Conservation (phyloP, 306 rosid species). For the Malus sylvestris region DNA sequence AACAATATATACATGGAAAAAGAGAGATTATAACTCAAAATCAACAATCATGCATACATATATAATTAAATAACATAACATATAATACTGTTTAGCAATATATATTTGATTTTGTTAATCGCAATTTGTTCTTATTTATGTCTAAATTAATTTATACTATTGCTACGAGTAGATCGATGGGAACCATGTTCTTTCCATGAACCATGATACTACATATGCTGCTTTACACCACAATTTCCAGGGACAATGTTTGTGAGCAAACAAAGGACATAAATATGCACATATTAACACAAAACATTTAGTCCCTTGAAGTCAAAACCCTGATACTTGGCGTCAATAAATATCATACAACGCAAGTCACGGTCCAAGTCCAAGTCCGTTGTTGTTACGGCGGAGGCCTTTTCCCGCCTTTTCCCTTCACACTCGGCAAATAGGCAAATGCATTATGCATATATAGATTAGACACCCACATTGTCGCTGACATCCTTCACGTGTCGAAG, state of each 20-base stretch:
- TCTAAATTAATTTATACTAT: background rate
- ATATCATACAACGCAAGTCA: conserved; percentile 19
- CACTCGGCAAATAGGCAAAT: background rate
- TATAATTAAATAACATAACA: background rate
- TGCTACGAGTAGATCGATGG: background rate
- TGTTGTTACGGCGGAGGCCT: conserved; percentile 60
- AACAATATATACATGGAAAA: background rate
- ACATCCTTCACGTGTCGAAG: conserved; percentile 28
- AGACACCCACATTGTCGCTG: conserved; percentile 16
- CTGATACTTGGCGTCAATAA: conserved; percentile 50
- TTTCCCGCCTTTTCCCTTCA: background rate
- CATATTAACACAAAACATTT: conserved; percentile 21
- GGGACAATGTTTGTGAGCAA: background rate
- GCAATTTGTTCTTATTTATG: background rate
- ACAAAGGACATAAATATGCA: conserved; percentile 12
- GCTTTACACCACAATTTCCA: background rate
- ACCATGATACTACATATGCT: background rate
- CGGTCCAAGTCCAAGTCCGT: conserved; percentile 47
- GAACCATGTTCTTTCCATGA: background rate
- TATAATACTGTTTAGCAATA: background rate
- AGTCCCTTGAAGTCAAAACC: conserved; percentile 66
- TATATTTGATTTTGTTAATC: background rate
- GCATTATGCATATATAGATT: background rate
- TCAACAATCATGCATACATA: no score
- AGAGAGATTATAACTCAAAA: background rate